Evolutionary conservation across 345 rosid genomes (phyloP).

Genomic region (Toxicodendron radicans): DNA sequence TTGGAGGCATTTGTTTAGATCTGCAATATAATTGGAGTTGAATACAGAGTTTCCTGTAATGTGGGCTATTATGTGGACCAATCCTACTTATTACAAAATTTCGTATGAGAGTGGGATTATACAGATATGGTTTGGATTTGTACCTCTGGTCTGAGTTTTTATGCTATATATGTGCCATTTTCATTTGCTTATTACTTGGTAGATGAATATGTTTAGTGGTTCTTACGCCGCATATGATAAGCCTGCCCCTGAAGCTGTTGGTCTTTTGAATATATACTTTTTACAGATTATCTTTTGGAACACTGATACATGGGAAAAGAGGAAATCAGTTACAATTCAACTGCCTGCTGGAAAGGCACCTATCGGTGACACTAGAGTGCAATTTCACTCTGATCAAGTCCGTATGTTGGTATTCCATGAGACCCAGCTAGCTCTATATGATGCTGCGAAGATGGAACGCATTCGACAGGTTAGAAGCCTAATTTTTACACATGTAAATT

Average conservation of each 20-base stretch:
- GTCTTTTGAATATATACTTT: not conserved
- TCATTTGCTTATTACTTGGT: not conserved
- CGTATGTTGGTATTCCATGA: conserved; percentile 69
- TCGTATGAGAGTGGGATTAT: not conserved
- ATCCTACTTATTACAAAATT: not conserved
- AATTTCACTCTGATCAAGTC: conserved; percentile 67
- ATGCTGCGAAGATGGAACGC: conserved; percentile 68
- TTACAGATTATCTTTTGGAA: conserved; percentile 68
- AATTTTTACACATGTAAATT: not conserved
- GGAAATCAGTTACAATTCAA: conserved; percentile 50
- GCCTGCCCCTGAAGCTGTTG: not conserved
- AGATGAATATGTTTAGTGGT: not conserved
- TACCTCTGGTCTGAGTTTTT: not conserved
- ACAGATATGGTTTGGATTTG: not conserved
- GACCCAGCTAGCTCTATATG: conserved; percentile 72
- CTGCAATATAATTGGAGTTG: not conserved
- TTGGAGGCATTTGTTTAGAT: not conserved
- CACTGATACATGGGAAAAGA: conserved; percentile 74
- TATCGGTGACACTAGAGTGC: conserved; percentile 64
- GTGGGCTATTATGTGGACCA: not conserved
- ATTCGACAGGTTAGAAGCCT: conserved; percentile 50
- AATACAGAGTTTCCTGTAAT: not conserved
- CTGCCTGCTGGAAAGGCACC: conserved; percentile 60
- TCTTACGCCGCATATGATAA: not conserved
- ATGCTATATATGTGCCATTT: not conserved